Conservation (phyloP, 2,329 filamentous ascomycete species). For the Neonectria coccinea region DNA sequence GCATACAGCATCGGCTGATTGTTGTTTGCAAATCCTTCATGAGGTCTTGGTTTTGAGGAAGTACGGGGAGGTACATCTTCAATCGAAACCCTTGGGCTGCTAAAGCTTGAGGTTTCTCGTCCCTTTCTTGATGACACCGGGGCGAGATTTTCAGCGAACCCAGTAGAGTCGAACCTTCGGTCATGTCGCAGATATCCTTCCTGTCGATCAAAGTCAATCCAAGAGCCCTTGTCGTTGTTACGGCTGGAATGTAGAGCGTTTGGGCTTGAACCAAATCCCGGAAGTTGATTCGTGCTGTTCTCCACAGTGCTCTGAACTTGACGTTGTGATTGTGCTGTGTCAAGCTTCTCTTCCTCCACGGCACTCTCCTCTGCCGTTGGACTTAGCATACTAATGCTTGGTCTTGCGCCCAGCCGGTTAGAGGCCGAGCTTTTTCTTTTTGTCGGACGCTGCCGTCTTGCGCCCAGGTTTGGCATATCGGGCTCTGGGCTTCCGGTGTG, state of each 20-base stretch:
- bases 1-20: background rate
- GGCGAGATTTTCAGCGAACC: background rate
- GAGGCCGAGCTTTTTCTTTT: constrained; percentile 38
- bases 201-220: background rate
- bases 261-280: no score
- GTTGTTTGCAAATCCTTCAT: background rate
- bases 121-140: background rate
- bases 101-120: background rate
- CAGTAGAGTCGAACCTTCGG: background rate
- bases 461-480: constrained; percentile 48
- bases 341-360: constrained; percentile 27
- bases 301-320: background rate
- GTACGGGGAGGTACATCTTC: constrained; percentile 45
- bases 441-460: constrained; percentile 40
- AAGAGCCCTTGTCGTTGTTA: background rate
- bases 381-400: constrained; percentile 45
- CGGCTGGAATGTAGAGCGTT: background rate
- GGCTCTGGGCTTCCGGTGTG: constrained; percentile 52
- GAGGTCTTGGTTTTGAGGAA: constrained; percentile 41
- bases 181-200: background rate
- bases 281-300: background rate
- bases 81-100: constrained; percentile 36
- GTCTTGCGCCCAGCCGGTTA: constrained; percentile 37
- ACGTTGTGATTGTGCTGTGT: background rate
- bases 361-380: constrained; percentile 50